Percentiles rank a stretch among this genome's conserved stretches.
These are phyloP conservation scores for Boletellus ananiceps DNA, from an alignment of 768 basidiomycete species.

Conservation along the genomic window DNA sequence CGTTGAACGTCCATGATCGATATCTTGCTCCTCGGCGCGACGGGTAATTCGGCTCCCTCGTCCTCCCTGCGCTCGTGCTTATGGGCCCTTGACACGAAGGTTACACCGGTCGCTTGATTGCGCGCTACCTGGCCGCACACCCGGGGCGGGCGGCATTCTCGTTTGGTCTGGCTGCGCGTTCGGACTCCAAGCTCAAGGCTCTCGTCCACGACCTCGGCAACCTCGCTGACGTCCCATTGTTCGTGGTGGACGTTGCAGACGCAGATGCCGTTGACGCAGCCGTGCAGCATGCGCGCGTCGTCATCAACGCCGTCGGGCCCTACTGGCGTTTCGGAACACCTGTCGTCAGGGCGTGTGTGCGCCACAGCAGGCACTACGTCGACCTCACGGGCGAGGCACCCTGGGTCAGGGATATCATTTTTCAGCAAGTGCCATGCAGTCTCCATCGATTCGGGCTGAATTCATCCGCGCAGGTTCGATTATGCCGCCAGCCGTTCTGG, in stretches of 20 bases:
- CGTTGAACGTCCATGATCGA: constrained; percentile 38
- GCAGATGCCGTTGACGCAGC: constrained; percentile 48
- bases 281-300: constrained; percentile 56
- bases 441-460: constrained; percentile 6
- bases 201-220: constrained; percentile 42
- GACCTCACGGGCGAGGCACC: constrained; percentile 75
- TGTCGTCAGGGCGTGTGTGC: constrained; percentile 76
- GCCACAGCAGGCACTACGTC: constrained; percentile 74
- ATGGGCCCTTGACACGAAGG: constrained; percentile 34
- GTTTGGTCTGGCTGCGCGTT: constrained; percentile 68
- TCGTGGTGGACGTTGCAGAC: constrained; percentile 59
- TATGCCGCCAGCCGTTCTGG: constrained; percentile 64
- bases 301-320: constrained; percentile 77
- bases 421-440: constrained; percentile 38
- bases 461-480: constrained; percentile 50
- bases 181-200: constrained; percentile 52
- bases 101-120: constrained; percentile 66
- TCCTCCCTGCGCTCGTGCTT: constrained; percentile 6
- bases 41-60: constrained; percentile 33
- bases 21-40: constrained; percentile 70
- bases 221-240: constrained; percentile 41
- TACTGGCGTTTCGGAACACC: constrained; percentile 69
- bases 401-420: constrained; percentile 63
- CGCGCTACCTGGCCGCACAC: constrained; percentile 62
- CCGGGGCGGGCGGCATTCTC: constrained; percentile 56